phyloP scores from a whole-genome alignment of 2,329 filamentous ascomycete species.

The Aspergillus quadricinctus region DNA sequence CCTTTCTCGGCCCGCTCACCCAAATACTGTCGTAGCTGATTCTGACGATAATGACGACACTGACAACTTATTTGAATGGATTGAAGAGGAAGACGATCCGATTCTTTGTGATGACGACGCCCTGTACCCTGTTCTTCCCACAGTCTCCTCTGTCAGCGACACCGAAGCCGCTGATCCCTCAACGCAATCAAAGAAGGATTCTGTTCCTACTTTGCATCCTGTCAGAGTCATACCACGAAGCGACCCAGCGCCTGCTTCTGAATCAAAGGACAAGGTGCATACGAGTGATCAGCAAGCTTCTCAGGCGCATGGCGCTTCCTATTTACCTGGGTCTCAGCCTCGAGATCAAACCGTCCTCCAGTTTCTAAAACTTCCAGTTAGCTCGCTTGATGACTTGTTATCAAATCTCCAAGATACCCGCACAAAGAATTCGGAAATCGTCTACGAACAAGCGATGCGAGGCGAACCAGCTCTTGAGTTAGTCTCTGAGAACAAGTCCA shows the following conservation, averaged over 20 bases:
- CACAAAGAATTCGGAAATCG: slow-evolving; percentile 32
- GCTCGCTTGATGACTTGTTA: slow-evolving; percentile 24
- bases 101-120: slow-evolving; percentile 19
- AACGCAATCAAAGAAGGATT: neutral
- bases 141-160: slow-evolving; percentile 12
- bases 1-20: slow-evolving; percentile 4
- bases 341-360: slow-evolving; percentile 23
- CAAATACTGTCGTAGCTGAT: slow-evolving; percentile 27
- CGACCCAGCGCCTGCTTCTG: slow-evolving; percentile 5
- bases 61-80: slow-evolving; percentile 22
- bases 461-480: slow-evolving; percentile 31
- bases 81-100: slow-evolving; percentile 16
- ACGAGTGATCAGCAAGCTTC: neutral
- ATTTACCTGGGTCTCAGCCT: slow-evolving; percentile 9
- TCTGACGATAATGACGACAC: slow-evolving; percentile 31
- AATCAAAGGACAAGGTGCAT: slow-evolving; percentile 7
- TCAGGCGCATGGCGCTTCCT: slow-evolving; percentile 3
- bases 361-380: slow-evolving; percentile 28
- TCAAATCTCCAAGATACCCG: slow-evolving; percentile 27
- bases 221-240: neutral
- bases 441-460: slow-evolving; percentile 36
- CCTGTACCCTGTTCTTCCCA: slow-evolving; percentile 29
- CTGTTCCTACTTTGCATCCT: neutral
- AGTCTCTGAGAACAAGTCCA: slow-evolving; percentile 30
- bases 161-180: neutral